Conservation (phyloP, 2,329 filamentous ascomycete species). For the Colletotrichum theobromicola region DNA sequence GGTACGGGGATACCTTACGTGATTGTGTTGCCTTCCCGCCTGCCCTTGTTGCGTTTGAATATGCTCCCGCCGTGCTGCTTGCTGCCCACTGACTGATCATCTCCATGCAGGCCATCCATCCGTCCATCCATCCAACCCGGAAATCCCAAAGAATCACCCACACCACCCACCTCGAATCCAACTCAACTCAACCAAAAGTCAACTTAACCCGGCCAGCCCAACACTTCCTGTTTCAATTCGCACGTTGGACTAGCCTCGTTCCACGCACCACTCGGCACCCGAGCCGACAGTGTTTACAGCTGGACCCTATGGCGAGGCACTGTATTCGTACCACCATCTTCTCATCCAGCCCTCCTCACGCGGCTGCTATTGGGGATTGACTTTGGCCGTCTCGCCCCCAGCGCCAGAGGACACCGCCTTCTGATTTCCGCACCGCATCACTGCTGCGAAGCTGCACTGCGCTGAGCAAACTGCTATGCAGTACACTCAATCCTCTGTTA, state of each 20-base stretch:
- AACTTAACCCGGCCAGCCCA: neutral
- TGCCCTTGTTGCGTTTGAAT: neutral
- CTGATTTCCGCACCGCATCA: neutral
- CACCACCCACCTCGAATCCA: neutral
- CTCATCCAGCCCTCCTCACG: neutral
- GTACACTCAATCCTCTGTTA: neutral
- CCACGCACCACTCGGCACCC: neutral
- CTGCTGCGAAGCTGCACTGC: neutral
- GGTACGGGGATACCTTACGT: neutral
- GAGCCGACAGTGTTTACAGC: neutral
- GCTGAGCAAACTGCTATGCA: neutral
- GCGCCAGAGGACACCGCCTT: neutral
- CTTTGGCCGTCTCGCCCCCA: neutral
- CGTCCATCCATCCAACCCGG: neutral
- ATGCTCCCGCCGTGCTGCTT: neutral
- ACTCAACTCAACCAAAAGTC: neutral
- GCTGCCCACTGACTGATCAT: neutral
- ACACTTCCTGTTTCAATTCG: neutral
- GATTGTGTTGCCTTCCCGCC: neutral
- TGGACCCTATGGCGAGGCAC: neutral
- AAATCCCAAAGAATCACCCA: neutral
- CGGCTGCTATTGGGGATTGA: neutral
- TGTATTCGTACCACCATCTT: neutral
- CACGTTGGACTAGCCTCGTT: neutral
- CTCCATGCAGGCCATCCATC: constrained; percentile 5